phyloP scores from a whole-genome alignment of 78 protist genomes.

The Acrasis kona region DNA sequence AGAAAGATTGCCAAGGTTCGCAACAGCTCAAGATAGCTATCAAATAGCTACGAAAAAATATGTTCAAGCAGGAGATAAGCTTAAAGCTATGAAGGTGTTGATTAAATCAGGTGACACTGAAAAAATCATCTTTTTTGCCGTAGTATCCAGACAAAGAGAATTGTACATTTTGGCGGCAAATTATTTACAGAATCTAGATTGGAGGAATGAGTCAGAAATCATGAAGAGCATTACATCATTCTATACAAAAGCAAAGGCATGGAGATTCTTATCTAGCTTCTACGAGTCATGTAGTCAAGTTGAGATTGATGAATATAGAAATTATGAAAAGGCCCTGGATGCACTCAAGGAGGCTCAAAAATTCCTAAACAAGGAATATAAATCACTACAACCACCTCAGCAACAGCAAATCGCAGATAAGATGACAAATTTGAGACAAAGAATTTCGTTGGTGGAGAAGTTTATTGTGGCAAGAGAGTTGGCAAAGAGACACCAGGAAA shows the following conservation, averaged over 20 bases:
- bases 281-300: constrained; percentile 56
- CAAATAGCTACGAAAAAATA: constrained; percentile 53
- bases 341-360: constrained; percentile 51
- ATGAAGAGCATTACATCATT: constrained; percentile 50
- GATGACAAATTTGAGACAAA: neutral
- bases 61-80: constrained; percentile 48
- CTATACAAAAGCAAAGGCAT: constrained; percentile 64
- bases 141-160: constrained; percentile 29
- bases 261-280: constrained; percentile 44
- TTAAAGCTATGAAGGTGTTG: constrained; percentile 57
- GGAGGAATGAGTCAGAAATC: constrained; percentile 51
- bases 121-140: constrained; percentile 62
- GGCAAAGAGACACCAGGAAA: constrained; percentile 16
- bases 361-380: constrained; percentile 2
- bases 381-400: neutral
- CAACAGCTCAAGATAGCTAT: constrained; percentile 31
- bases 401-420: neutral
- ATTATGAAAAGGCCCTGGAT: constrained; percentile 62
- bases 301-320: constrained; percentile 73
- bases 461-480: constrained; percentile 32
- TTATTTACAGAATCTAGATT: constrained; percentile 57
- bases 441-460: constrained; percentile 21
- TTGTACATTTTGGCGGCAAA: constrained; percentile 70
- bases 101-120: constrained; percentile 65
- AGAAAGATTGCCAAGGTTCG: constrained; percentile 20